Evolutionary conservation across 176 grass and related monocot genomes (phyloP).

Genomic region (Pharus latifolius): DNA sequence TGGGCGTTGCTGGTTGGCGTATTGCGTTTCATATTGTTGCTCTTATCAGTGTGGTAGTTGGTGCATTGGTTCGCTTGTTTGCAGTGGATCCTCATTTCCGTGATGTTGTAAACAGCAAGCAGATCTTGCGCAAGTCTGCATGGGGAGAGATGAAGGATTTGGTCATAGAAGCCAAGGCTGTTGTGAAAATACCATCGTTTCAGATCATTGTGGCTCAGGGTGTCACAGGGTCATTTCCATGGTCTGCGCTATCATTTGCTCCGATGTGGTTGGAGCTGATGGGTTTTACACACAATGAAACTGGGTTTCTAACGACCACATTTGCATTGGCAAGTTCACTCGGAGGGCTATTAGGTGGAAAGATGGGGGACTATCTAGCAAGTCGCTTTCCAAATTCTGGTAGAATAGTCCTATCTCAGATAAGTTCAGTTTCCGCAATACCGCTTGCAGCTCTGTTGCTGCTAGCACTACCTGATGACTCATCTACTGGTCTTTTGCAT

Average conservation of each 20-base stretch:
- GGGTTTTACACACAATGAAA: slow-evolving; percentile 49
- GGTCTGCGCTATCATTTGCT: slow-evolving; percentile 64
- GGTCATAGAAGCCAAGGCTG: slow-evolving; percentile 46
- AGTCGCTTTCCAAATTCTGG: slow-evolving; percentile 49
- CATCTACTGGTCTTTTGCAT: slow-evolving; percentile 35
- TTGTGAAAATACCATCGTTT: slow-evolving; percentile 64
- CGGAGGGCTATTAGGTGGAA: slow-evolving; percentile 62
- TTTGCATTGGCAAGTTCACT: slow-evolving; percentile 60
- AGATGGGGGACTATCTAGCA: slow-evolving; percentile 62
- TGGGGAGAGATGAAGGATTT: slow-evolving; percentile 51
- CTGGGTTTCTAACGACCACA: slow-evolving; percentile 28
- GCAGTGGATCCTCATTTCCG: slow-evolving; percentile 61
- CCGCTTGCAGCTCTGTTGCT: slow-evolving; percentile 66
- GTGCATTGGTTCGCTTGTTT: slow-evolving; percentile 45
- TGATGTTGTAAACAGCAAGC: background rate
- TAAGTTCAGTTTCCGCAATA: slow-evolving; percentile 73
- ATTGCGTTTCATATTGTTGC: slow-evolving; percentile 67
- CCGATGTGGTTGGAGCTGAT: slow-evolving; percentile 85
- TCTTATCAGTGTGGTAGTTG: slow-evolving; percentile 50
- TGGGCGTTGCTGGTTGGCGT: slow-evolving; percentile 65
- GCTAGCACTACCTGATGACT: slow-evolving; percentile 49
- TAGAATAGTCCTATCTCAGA: slow-evolving; percentile 63
- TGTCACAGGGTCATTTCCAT: slow-evolving; percentile 79
- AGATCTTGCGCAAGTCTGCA: slow-evolving; percentile 11
- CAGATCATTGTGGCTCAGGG: slow-evolving; percentile 94